Evolutionary conservation across 2,329 filamentous ascomycete genomes (phyloP).

Genomic region (Drechslerella coelobrocha): DNA sequence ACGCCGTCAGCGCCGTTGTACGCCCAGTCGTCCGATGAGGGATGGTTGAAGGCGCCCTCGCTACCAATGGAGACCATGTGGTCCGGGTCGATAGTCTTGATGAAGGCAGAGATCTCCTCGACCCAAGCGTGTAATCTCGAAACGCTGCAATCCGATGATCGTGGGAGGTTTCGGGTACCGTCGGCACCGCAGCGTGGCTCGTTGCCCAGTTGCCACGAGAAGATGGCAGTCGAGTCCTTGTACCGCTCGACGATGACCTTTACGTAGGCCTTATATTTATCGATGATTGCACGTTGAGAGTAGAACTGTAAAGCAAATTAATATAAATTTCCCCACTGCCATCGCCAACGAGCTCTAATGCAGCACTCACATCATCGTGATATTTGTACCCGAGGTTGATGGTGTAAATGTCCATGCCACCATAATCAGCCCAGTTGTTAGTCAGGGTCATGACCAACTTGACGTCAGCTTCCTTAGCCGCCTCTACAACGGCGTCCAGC

Average conservation of each 20-base stretch:
- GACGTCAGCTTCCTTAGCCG: conserved; percentile 62
- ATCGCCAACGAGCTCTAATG: neutral
- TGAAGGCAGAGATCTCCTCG: conserved; percentile 64
- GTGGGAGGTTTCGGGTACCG: conserved; percentile 61
- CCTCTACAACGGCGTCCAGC: conserved; percentile 64
- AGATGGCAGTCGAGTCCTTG: conserved; percentile 61
- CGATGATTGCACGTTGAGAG: conserved; percentile 62
- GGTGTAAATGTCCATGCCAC: conserved; percentile 68
- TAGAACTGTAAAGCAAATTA: conserved; percentile 60
- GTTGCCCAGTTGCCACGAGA: conserved; percentile 66
- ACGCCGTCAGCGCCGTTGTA: conserved; percentile 62
- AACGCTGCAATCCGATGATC: conserved; percentile 59
- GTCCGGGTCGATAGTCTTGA: conserved; percentile 64
- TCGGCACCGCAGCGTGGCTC: conserved; percentile 64
- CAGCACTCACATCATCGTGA: conserved; percentile 61
- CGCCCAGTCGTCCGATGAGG: conserved; percentile 56
- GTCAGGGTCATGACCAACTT: conserved; percentile 66
- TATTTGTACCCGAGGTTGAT: conserved; percentile 64
- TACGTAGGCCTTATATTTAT: conserved; percentile 63
- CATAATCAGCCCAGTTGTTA: conserved; percentile 67
- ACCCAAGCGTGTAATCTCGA: conserved; percentile 62
- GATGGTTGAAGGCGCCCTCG: conserved; percentile 57
- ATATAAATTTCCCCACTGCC: neutral
- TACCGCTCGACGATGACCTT: conserved; percentile 63
- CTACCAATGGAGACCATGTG: conserved; percentile 66